phyloP scores from a whole-genome alignment of 2,329 filamentous ascomycete genomes.

The Diplodia corticola region DNA sequence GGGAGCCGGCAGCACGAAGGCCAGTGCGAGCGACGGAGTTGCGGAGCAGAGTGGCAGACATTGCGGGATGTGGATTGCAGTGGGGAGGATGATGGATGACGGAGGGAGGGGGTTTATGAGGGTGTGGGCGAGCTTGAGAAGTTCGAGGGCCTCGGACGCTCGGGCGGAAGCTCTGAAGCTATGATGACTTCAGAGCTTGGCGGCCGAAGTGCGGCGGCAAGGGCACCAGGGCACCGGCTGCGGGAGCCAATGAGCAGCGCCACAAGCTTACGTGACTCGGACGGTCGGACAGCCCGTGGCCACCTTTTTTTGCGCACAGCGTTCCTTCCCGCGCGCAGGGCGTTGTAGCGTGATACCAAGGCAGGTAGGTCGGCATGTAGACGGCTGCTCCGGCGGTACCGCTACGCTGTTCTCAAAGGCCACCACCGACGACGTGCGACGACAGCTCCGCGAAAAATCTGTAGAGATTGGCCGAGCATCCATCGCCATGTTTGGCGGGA shows the following conservation, averaged over 20 bases:
- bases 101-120: neutral
- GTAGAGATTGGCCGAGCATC: neutral
- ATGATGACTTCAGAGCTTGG: conserved; percentile 15
- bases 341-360: neutral
- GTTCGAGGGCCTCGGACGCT: neutral
- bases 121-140: neutral
- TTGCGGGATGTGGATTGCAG: conserved; percentile 43
- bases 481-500: neutral
- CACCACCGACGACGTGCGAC: neutral
- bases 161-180: conserved; percentile 20
- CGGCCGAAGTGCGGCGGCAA: conserved; percentile 8
- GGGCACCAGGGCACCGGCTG: neutral
- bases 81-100: neutral
- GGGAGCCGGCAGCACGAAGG: conserved; percentile 64
- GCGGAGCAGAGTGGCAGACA: conserved; percentile 77
- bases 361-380: neutral
- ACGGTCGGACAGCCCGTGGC: neutral
- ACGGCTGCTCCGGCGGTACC: neutral
- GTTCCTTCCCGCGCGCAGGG: neutral
- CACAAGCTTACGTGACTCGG: neutral
- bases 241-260: neutral
- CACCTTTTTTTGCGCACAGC: neutral
- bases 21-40: conserved; percentile 69
- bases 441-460: neutral
- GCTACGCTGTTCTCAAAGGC: neutral